Base-by-base conservation (phyloP, 768 basidiomycete species). In the Asterophora parasitica region DNA sequence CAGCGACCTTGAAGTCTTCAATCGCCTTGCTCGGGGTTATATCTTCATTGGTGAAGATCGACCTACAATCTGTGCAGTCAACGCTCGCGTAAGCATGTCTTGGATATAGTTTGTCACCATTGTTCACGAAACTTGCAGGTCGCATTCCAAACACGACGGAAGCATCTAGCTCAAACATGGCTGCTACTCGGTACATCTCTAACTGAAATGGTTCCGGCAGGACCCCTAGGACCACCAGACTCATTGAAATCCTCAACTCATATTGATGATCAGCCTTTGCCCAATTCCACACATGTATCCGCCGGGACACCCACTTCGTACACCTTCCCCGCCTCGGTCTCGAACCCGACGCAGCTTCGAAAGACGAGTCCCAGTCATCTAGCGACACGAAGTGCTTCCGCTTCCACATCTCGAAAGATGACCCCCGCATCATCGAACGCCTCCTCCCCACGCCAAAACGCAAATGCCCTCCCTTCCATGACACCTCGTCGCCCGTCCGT, bases 141-240 rank as follows among this genome's bases (percentile, higher is more conserved):
- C 36, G 88, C 89, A 6, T 61, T 78, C n/a, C 66, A 77, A 46
- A 81, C 71, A 7, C 80, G 80, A 16, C 75, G 79, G 49, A 58
- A 70, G 20, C 67, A 75, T 4, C 76, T 77, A 3, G 82, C 81
- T 1, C 83, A 88, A 55, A 71, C 72, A 2, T 92, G 89, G 89
- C 54, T 79, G 7, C 63, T 91, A 1, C 62, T 92, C 15, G 74
- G 70, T 10, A 78, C 80, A 12, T 71, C 82, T 3, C 63, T 88
- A 15, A 67, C 68, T 0, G 73, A 82, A 43, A 61, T 79, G 39
- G 52, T 75, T 13, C 79, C 77, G 7, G 61, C 65, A 36, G 19
- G 43, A n/a, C 59, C 50, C n/a, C 58, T 56, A 51, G 34, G 61
- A 34, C 37, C 62, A 52, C 48, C 68, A 47, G 57, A 49, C 23